Evolutionary conservation across 805 yeast species (phyloP), one percentile per base, ranked within the genome.

Genomic region (Phaffomyces thermotolerans): DNA sequence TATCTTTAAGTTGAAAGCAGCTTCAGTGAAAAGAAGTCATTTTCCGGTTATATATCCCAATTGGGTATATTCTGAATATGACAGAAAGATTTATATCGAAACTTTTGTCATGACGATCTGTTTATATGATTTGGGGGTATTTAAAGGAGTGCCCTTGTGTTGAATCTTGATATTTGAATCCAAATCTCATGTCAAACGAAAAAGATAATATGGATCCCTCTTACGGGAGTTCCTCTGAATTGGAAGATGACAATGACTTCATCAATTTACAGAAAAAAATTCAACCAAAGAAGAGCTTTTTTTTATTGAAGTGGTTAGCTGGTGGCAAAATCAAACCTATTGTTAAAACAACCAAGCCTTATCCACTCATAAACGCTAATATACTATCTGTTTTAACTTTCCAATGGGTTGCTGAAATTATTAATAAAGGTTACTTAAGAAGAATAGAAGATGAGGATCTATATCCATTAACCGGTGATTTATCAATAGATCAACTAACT

Each of bases 371-470:
- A 10, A 47, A 47, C 1, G 60, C 60, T 4, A 57, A 48, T 27
- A 13, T 42, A 9, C 40, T 52, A 20, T 50, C 56, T 4, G 14
- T 29, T 5, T 12, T 57, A 13, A 47, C 53, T 1, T 57, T 58
- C 42, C 33, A 33, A 1, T 58, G 61, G 60, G 52, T 50, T 7
- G 12, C 37, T 10, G 53, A 53, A n/a, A 36, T 57, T 25, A 53
- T 57, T 32, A 54, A 52, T 42, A 48, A 46, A 14, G 90, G 89
- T 0, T 83, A 82, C 58, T 69, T 75, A 47, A 67, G 90, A 52
- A 78, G 85, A 12, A 55, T 83, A 24, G 73, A 71, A 40, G 73
- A 76, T 1, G 72, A 72, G 33, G 90, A 83, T 58, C 55, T 82
- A 47, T 82, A 62, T 49, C 45, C 47, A 6, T 50, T 76, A 8